Base-by-base conservation (phyloP, 179 eudicot species). In the Silene coronaria region DNA sequence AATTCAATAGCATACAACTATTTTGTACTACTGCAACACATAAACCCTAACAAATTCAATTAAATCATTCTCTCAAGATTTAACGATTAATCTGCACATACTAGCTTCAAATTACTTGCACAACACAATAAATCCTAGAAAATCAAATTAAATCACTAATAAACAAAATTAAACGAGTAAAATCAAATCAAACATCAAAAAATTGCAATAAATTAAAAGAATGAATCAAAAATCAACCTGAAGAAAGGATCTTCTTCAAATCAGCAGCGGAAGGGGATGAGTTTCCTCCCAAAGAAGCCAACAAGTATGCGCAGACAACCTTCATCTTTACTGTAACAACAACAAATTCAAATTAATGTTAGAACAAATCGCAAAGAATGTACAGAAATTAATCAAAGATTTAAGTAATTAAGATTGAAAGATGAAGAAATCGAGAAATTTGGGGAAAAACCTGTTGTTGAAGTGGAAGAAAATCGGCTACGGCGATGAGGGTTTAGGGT, bases 251-350 rank as follows among this genome's bases (percentile, higher is more conserved):
- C 8, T 34, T n/a, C 60, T 84, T 84, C 38, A 84, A 57, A 69
- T 84, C 87, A 24, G 64, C 68, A 11, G 75, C 66, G 2, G 87
- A 74, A 0, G 87, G 87, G 51, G 38, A 63, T 17, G 75, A 13
- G 68, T 82, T 84, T 9, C 87, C 87, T 0, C 87, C 87, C 83
- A 84, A 79, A 17, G 64, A 78, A 73, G 87, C 87, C 78, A 84
- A 82, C 77, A 84, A 79, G n/a, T 84, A 84, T 16, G 87, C 83
- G 26, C 81, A 78, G 27, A 84, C 74, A 1, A 84, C 68, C 85
- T 84, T 84, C 87, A 84, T 84, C 12, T 57, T 72, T 17, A 28
- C 79, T 81, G 34, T 63, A 10, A 3, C 36, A 36, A 61, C 67
- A 67, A 12, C 11, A 69, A 55, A 38, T 3, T 4, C 27, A 9